Evolutionary conservation across 805 yeast genomes (phyloP).

Genomic region (Candida maltosa): DNA sequence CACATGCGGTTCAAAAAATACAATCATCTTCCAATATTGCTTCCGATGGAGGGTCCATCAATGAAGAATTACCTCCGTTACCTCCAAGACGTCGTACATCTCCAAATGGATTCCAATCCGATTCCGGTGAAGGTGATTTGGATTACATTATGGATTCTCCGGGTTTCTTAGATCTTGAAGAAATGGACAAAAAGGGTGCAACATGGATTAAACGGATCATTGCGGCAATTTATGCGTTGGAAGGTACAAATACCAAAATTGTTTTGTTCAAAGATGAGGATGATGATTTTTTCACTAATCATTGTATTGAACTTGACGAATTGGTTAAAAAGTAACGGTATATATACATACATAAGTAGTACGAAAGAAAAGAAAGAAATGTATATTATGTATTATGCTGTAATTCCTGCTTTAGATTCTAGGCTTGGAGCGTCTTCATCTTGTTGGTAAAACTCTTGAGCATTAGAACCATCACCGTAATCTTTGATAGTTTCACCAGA

Average conservation of each 20-base stretch:
- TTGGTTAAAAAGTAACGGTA: slow-evolving; percentile 4
- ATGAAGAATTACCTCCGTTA: slow-evolving; percentile 22
- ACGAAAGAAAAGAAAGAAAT: neutral
- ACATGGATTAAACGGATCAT: slow-evolving; percentile 34
- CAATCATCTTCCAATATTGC: slow-evolving; percentile 6
- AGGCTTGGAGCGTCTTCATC: slow-evolving; percentile 2
- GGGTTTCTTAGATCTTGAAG: slow-evolving; percentile 28
- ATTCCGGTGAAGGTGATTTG: slow-evolving; percentile 16
- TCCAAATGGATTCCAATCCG: slow-evolving; percentile 1
- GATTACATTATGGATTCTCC: slow-evolving; percentile 20
- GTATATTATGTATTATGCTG: no score
- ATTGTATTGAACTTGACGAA: slow-evolving; percentile 10
- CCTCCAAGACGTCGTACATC: slow-evolving; percentile 19
- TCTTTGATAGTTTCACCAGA: slow-evolving; percentile 53
- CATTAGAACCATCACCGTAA: slow-evolving; percentile 64
- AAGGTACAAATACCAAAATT: slow-evolving; percentile 25
- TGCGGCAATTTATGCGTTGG: slow-evolving; percentile 23
- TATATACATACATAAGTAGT: neutral
- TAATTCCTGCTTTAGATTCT: slow-evolving; percentile 4
- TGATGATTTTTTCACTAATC: slow-evolving; percentile 23
- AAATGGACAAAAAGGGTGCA: slow-evolving; percentile 35
- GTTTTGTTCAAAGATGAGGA: slow-evolving; percentile 35
- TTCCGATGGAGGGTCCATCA: slow-evolving; percentile 7
- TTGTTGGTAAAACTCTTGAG: slow-evolving; percentile 19
- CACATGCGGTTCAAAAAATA: slow-evolving; percentile 9